A percentile compares a stretch with the other conserved stretches of the same genome.
Conservation (phyloP, 2,329 filamentous ascomycete species). For the Tympanopsis confertula region DNA sequence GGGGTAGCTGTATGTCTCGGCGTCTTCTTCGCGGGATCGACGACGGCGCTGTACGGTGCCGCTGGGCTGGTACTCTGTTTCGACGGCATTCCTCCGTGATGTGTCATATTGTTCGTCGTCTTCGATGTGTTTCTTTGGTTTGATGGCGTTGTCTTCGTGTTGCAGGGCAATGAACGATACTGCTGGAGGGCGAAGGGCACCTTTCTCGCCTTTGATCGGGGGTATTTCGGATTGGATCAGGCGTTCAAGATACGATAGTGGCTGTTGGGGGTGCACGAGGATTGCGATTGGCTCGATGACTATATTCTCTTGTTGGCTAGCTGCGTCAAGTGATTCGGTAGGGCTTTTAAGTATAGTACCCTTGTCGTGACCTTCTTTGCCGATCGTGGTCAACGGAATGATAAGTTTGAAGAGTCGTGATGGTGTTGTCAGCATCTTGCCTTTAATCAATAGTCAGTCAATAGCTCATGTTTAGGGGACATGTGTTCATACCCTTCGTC, state of each 20-base stretch:
- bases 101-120: no score
- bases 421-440: background rate
- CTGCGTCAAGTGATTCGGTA: no score
- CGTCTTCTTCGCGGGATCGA: background rate
- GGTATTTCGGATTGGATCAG: constrained; percentile 82
- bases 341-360: no score
- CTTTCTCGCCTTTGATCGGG: constrained; percentile 26
- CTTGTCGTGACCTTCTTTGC: background rate
- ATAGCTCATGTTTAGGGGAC: no score
- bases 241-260: constrained; percentile 78
- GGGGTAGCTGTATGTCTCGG: background rate
- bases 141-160: constrained; percentile 45
- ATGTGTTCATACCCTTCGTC: no score
- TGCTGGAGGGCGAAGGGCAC: constrained; percentile 43
- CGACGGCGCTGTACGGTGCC: background rate
- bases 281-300: constrained; percentile 64
- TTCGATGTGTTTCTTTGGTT: constrained; percentile 16
- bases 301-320: no score
- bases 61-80: background rate
- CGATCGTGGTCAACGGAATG: background rate
- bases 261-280: constrained; percentile 79
- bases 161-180: constrained; percentile 75
- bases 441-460: no score
- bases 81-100: no score
- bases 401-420: background rate